Base-by-base conservation (phyloP, 495 filamentous ascomycete species). In the Patellaria atrata region DNA sequence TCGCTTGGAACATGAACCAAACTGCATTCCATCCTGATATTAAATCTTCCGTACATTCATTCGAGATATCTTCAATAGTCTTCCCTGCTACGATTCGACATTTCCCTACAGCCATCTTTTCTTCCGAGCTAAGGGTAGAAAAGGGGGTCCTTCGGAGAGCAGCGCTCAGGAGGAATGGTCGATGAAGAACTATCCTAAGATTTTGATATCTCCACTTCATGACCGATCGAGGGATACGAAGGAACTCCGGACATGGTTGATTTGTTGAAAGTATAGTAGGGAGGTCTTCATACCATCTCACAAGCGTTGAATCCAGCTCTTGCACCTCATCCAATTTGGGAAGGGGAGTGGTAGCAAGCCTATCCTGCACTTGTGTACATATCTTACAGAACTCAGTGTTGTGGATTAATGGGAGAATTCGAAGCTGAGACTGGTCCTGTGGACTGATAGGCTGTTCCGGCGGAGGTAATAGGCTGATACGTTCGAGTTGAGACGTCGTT, bases 171-270 rank as follows among this genome's bases (percentile, higher is more conserved):
- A 86, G 63, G 0, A 76, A 75, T 0, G 80, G 80, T 1, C 80
- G 69, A 51, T 83, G 74, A n/a, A 84, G 70, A 1, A 84, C 68
- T 59, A 84, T 81, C 36, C 80, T 75, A 35, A 81, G 68, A 45
- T 81, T 82, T 50, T 75, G 71, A 53, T 77, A 84, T 11, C 79
- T 67, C 80, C 80, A 86, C 50, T 80, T 77, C 76, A 83, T 84
- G 46, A 84, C 70, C 34, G 73, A 73, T 36, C 78, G 64, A 0
- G 75, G 71, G 36, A 75, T 75, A 39, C 70, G 68, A 17, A 84
- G 68, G 1, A 75, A 70, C 41, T 79, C 75, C 0, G 77, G 72
- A 54, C 77, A 80, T 2, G 75, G 70, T 44, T 79, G 70, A 19
- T 71, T 74, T 9, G 72, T 71, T 8, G 25, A 27, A 7, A 86